phyloP scores from a whole-genome alignment of 305 asterid genomes.

The Plantago coronopus region DNA sequence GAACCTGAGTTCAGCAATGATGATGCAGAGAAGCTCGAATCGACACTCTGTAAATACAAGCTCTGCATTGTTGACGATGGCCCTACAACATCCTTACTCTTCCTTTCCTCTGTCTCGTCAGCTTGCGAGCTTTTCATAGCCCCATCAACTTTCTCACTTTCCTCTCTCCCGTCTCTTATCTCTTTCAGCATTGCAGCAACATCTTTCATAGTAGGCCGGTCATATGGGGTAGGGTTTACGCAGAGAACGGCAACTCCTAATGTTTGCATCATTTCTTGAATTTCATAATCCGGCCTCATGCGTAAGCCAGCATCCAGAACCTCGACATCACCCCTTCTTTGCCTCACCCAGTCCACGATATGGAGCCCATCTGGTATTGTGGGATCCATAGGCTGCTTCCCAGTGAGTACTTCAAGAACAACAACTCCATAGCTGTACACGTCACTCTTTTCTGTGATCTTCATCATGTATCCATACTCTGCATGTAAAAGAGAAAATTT shows the following conservation, averaged over 20 bases:
- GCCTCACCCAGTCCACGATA: slow-evolving; percentile 82
- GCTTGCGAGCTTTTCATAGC: slow-evolving; percentile 32
- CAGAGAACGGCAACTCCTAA: slow-evolving; percentile 80
- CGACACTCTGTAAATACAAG: slow-evolving; percentile 48
- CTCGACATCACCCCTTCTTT: slow-evolving; percentile 40
- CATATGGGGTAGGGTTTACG: slow-evolving; percentile 57
- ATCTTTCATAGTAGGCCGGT: slow-evolving; percentile 81
- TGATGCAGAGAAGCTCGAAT: slow-evolving; percentile 68
- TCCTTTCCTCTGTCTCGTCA: slow-evolving; percentile 25
- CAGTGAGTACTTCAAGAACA: slow-evolving; percentile 66
- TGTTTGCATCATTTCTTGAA: slow-evolving; percentile 75
- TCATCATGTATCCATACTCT: slow-evolving; percentile 80
- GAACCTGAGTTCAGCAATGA: slow-evolving; percentile 61
- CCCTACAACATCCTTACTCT: slow-evolving; percentile 29
- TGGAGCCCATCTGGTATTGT: slow-evolving; percentile 78
- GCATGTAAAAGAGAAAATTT: slow-evolving; percentile 10
- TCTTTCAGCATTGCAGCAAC: slow-evolving; percentile 75
- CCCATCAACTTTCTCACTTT: slow-evolving; percentile 42
- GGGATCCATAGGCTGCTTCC: slow-evolving; percentile 77
- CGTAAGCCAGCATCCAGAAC: slow-evolving; percentile 46
- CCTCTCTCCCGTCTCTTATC: slow-evolving; percentile 67
- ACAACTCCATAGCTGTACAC: slow-evolving; percentile 84
- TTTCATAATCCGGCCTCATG: slow-evolving; percentile 47
- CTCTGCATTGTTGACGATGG: slow-evolving; percentile 50
- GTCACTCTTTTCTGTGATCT: slow-evolving; percentile 79